Base-by-base conservation (phyloP, 75 land plant genomes). In the Pinus taeda region DNA sequence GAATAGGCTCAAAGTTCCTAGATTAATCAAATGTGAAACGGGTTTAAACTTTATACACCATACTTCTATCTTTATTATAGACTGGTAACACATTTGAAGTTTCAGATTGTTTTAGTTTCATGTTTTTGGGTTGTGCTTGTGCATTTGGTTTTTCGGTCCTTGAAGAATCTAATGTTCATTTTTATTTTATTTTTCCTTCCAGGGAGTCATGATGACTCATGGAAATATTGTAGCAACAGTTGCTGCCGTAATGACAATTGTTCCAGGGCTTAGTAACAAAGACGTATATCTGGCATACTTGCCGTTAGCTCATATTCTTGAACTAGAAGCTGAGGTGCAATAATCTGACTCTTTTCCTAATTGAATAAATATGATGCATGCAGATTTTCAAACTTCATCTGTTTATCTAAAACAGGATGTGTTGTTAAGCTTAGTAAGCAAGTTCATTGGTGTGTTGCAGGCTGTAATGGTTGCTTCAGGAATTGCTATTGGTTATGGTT, bases 181-280 rank as follows among this genome's bases (percentile, higher is more conserved):
- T n/a, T n/a, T n/a, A 42, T n/a, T 39, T 22, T 8, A 42, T n/a
- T 39, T 22, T 8, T 39, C 22, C 66, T 18, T 83, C 45, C 83
- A 96, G 99, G 99, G 99, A 75, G 99, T 96, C 60, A 89, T 96
- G 98, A 96, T 96, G 93, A 88, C 98, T 20, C 99, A 96, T 85
- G 84, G 83, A 24, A 96, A 96, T 80, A 87, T 96, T 53, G 83
- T 96, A 21, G 84, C 99, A 33, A 90, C 90, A 45, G 89, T 87
- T 80, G 96, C 99, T 42, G 99, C 92, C 61, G 99, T 94, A 17
- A 82, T 83, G 88, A 87, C 89, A 59, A 81, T 90, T 78, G 84
- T 96, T 57, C 99, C 99, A 76, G 78, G 39, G 20, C 87, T 96
- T 30, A 79, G 81, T 36, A 76, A 42, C 75, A 80, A 85, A 14